phyloP scores from a whole-genome alignment of 169 alveolate genomes.

The Ichthyophthirius multifiliis region DNA sequence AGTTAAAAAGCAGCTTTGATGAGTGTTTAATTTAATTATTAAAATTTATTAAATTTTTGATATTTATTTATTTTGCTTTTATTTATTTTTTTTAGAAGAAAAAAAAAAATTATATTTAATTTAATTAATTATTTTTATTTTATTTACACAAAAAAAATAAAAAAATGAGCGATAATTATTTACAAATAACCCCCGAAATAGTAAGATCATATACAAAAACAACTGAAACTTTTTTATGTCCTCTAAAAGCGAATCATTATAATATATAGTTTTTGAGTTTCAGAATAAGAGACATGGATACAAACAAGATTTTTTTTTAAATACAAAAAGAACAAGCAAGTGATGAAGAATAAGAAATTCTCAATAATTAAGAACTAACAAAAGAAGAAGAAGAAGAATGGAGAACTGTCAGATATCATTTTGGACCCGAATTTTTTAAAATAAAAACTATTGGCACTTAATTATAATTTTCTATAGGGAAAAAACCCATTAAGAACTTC shows the following conservation, averaged over 20 bases:
- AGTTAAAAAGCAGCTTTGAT: no score
- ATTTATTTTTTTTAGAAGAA: no score
- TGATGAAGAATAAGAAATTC: conserved; percentile 35
- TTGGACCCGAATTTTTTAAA: conserved; percentile 81
- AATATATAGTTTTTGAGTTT: conserved; percentile 71
- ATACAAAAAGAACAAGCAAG: conserved; percentile 40
- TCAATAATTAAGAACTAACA: conserved; percentile 5
- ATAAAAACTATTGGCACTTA: conserved; percentile 74
- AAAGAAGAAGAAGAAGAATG: conserved; percentile 59
- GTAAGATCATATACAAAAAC: conserved; percentile 55
- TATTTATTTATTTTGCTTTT: no score
- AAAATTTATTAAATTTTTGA: no score
- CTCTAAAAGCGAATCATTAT: conserved; percentile 65
- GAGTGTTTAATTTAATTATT: no score
- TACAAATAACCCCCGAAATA: conserved; percentile 58
- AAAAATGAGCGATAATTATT: no score
- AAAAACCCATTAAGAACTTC: conserved; percentile 65
- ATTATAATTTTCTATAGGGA: conserved; percentile 72
- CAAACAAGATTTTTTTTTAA: conserved; percentile 64
- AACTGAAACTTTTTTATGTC: conserved; percentile 75
- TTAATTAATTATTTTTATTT: no score
- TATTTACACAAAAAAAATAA: no score
- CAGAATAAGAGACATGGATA: conserved; percentile 73
- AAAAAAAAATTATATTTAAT: no score
- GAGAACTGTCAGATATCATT: conserved; percentile 74